A percentile compares a stretch with the other conserved stretches of the same genome.
Evolutionary conservation across 352 stramenopile genomes (phyloP).

Genomic region (Lagenidium giganteum): DNA sequence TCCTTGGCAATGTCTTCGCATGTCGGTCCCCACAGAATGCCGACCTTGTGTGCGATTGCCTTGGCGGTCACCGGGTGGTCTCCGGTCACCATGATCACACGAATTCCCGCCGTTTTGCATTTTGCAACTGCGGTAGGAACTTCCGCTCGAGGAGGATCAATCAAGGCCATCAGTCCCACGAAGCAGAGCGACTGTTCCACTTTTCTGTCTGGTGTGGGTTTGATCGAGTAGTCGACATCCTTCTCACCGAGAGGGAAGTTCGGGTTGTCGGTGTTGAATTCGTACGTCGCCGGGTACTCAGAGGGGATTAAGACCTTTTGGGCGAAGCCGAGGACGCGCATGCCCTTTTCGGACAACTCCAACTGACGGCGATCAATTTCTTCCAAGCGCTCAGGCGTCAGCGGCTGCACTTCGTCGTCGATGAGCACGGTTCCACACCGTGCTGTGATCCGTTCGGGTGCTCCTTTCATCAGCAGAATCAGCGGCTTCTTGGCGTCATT

Average conservation of each 20-base stretch:
- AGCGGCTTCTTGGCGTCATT: constrained; percentile 48
- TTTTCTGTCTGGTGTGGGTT: constrained; percentile 54
- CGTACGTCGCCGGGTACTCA: constrained; percentile 29
- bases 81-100: constrained; percentile 92
- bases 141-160: constrained; percentile 89
- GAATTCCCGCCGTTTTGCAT: constrained; percentile 88
- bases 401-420: constrained; percentile 56
- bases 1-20: constrained; percentile 69
- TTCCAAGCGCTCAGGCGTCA: constrained; percentile 85
- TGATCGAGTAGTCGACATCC: constrained; percentile 59
- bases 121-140: constrained; percentile 84
- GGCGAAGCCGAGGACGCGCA: constrained; percentile 41
- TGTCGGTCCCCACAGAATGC: constrained; percentile 85
- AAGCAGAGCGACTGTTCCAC: constrained; percentile 76
- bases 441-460: constrained; percentile 90
- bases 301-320: constrained; percentile 35
- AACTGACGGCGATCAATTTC: constrained; percentile 29
- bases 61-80: constrained; percentile 91
- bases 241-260: constrained; percentile 76
- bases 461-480: constrained; percentile 91
- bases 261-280: constrained; percentile 68
- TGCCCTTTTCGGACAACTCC: constrained; percentile 39
- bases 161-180: constrained; percentile 92
- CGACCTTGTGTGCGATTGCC: constrained; percentile 89
- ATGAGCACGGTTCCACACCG: constrained; percentile 66